phyloP scores from a whole-genome alignment of 352 stramenopile species.

The Pythium volutum region DNA sequence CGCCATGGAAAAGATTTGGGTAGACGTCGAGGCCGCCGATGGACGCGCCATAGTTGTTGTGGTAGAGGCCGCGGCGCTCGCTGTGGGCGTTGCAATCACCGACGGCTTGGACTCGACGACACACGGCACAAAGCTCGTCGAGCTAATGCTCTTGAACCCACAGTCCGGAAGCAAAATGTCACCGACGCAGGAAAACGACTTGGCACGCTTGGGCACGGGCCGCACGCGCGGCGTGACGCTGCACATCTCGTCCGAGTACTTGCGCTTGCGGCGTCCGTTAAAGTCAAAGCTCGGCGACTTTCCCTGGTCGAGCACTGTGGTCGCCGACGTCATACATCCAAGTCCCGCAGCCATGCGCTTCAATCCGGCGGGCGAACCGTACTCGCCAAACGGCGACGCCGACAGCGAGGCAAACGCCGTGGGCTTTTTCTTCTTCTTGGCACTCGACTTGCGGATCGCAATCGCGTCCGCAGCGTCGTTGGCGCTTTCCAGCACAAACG shows the following conservation, averaged over 20 bases:
- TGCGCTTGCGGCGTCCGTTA: constrained; percentile 54
- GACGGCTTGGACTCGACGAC: neutral
- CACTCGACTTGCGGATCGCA: too few relatives aligned
- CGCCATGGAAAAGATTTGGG: constrained; percentile 1
- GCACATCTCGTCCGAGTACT: constrained; percentile 36
- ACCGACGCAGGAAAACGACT: constrained; percentile 39
- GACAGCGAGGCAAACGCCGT: constrained; percentile 20
- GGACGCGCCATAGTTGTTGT: too few relatives aligned
- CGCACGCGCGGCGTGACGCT: constrained; percentile 36
- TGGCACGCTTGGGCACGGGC: constrained; percentile 50
- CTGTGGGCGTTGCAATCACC: neutral
- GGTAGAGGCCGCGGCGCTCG: neutral
- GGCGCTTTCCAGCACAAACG: constrained; percentile 28
- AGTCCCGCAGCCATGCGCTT: constrained; percentile 12
- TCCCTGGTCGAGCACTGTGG: neutral
- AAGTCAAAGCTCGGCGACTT: constrained; percentile 26
- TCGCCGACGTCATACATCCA: constrained; percentile 1
- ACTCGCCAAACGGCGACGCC: constrained; percentile 18
- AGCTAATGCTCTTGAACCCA: constrained; percentile 15
- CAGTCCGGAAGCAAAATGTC: constrained; percentile 25
- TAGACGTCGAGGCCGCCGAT: neutral
- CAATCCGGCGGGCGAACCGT: constrained; percentile 9
- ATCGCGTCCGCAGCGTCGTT: constrained; percentile 10
- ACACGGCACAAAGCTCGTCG: neutral
- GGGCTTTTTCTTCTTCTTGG: too few relatives aligned